Conservation (phyloP, 805 yeast species). For the Gaillardinia entomophila region DNA sequence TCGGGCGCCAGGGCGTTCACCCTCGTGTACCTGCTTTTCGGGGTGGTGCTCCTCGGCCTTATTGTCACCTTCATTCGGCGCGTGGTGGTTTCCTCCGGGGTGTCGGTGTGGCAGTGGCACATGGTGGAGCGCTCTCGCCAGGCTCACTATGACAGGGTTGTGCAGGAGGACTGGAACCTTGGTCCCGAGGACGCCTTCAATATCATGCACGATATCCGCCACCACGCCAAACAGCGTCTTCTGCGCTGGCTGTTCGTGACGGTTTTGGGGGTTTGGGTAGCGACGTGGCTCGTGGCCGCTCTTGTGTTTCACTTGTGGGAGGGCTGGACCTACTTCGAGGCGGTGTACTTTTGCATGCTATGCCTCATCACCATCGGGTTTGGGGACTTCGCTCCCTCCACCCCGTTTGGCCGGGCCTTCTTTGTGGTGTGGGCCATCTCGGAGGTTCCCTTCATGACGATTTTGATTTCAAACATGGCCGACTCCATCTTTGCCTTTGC, state of each 20-base stretch:
- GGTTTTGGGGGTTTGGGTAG: constrained; percentile 40
- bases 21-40: constrained; percentile 60
- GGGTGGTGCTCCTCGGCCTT: constrained; percentile 69
- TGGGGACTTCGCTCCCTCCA: constrained; percentile 65
- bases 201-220: constrained; percentile 48
- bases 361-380: constrained; percentile 81
- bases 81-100: constrained; percentile 54
- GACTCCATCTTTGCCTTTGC: constrained; percentile 45
- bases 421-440: constrained; percentile 76
- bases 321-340: constrained; percentile 65
- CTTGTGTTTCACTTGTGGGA: constrained; percentile 55
- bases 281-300: constrained; percentile 74
- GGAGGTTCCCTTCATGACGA: constrained; percentile 86
- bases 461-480: constrained; percentile 65
- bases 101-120: constrained; percentile 64
- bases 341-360: constrained; percentile 70
- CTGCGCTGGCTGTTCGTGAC: constrained; percentile 30
- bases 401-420: constrained; percentile 63
- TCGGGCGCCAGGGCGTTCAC: constrained; percentile 52
- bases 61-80: constrained; percentile 65
- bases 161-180: constrained; percentile 24
- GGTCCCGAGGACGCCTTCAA: constrained; percentile 47
- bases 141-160: too few species aligned
- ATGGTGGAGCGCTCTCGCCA: too few species aligned
- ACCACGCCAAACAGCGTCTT: constrained; percentile 34